Percentiles rank a stretch among this genome's conserved stretches.
These are phyloP conservation scores for Penicillium sp. DNA, from an alignment of 2,329 filamentous ascomycete genomes.

Conservation along the genomic window DNA sequence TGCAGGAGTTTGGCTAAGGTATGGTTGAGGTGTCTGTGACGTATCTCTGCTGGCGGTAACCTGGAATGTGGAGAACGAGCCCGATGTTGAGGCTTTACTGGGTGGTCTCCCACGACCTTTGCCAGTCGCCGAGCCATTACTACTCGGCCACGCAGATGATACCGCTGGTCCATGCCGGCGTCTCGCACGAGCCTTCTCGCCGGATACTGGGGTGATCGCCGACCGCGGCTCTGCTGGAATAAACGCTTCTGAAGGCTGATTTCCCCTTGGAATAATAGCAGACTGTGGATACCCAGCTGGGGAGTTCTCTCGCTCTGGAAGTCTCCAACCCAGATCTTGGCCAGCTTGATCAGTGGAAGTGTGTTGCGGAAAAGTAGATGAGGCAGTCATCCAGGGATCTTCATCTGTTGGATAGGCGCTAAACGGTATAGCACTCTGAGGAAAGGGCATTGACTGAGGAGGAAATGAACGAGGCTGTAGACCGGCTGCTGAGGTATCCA, in stretches of 20 bases:
- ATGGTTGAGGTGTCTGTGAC: slow-evolving; percentile 37
- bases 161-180: slow-evolving; percentile 77
- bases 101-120: slow-evolving; percentile 77
- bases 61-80: slow-evolving; percentile 64
- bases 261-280: slow-evolving; percentile 59
- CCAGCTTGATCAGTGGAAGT: slow-evolving; percentile 18
- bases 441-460: slow-evolving; percentile 44
- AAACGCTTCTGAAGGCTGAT: slow-evolving; percentile 29
- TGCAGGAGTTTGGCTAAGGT: slow-evolving; percentile 33
- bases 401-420: slow-evolving; percentile 50
- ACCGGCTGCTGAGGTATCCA: slow-evolving; percentile 49
- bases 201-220: slow-evolving; percentile 59
- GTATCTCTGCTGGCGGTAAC: slow-evolving; percentile 51
- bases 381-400: slow-evolving; percentile 35
- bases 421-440: slow-evolving; percentile 47
- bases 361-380: slow-evolving; percentile 38
- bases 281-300: slow-evolving; percentile 71
- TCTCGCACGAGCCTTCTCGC: slow-evolving; percentile 38
- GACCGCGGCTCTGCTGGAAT: slow-evolving; percentile 58
- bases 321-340: slow-evolving; percentile 40
- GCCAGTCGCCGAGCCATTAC: slow-evolving; percentile 55
- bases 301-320: slow-evolving; percentile 54
- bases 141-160: slow-evolving; percentile 80
- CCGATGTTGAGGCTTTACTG: slow-evolving; percentile 59
- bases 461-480: slow-evolving; percentile 39